A percentile compares a stretch with the other conserved stretches of the same genome.
Conservation (phyloP, 306 rosid species). For the Fragaria iinumae region DNA sequence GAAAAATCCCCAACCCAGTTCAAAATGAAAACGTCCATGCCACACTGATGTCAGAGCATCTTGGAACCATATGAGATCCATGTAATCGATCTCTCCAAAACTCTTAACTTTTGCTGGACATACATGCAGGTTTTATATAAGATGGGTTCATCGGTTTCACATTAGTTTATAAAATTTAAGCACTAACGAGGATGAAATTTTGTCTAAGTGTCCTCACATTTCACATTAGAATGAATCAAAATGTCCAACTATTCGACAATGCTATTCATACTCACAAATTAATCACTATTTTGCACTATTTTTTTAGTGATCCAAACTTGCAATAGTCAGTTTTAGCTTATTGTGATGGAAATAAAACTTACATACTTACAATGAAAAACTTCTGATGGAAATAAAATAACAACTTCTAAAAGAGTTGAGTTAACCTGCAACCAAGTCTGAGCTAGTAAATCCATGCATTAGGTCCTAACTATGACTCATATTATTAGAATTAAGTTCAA, state of each 20-base stretch:
- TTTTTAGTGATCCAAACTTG: background rate
- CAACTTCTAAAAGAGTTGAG: background rate
- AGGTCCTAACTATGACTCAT: no score
- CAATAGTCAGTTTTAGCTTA: background rate
- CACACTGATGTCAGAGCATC: background rate
- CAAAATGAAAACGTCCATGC: slow-evolving; percentile 5
- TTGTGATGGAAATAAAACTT: no score
- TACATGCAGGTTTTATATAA: background rate
- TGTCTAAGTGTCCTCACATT: background rate
- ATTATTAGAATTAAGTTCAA: background rate
- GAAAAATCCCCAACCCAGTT: background rate
- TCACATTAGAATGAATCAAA: background rate
- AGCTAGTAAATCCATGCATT: background rate
- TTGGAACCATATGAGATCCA: slow-evolving; percentile 1
- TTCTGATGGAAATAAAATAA: background rate
- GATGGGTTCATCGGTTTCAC: background rate
- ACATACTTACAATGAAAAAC: background rate
- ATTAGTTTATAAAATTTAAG: background rate
- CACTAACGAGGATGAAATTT: background rate
- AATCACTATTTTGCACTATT: background rate
- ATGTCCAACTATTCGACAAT: background rate
- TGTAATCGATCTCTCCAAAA: background rate
- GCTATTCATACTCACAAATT: background rate
- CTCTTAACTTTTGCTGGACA: background rate
- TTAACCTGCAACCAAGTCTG: background rate